Evolutionary conservation across 805 yeast species (phyloP).

Genomic region (Wickerhamomyces ciferrii): DNA sequence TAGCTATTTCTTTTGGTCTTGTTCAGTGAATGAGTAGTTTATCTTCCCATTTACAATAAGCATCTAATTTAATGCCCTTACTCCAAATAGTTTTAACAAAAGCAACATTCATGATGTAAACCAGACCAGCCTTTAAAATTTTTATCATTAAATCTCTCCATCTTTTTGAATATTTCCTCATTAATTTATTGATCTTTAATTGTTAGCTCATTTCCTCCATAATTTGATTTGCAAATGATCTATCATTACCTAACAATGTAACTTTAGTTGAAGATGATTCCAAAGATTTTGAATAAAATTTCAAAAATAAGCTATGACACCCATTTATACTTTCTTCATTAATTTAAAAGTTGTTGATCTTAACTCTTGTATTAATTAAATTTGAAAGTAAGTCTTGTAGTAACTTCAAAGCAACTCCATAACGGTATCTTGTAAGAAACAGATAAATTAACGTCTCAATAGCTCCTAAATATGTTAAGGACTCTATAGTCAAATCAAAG

Average conservation of each 20-base stretch:
- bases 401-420: conserved; percentile 21
- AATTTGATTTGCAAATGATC: conserved; percentile 58
- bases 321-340: conserved; percentile 12
- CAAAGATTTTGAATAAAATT: conserved; percentile 50
- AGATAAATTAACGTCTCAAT: conserved; percentile 20
- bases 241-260: conserved; percentile 54
- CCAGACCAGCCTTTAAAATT: conserved; percentile 62
- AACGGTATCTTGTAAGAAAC: conserved; percentile 7
- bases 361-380: conserved; percentile 27
- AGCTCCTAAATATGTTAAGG: conserved; percentile 16
- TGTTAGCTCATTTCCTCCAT: conserved; percentile 52
- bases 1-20: neutral
- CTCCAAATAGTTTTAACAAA: conserved; percentile 81
- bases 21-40: too few species aligned
- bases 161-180: conserved; percentile 44
- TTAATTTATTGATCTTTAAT: conserved; percentile 51
- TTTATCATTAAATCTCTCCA: conserved; percentile 35
- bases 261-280: conserved; percentile 38
- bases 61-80: conserved; percentile 40
- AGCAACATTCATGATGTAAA: conserved; percentile 49
- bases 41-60: conserved; percentile 56
- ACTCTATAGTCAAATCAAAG: conserved; percentile 16
- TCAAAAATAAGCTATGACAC: conserved; percentile 37
- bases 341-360: conserved; percentile 14
- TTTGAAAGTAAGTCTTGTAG: conserved; percentile 37